Base-by-base conservation (phyloP, 2,329 filamentous ascomycete species). In the Mycocentrospora acerina region DNA sequence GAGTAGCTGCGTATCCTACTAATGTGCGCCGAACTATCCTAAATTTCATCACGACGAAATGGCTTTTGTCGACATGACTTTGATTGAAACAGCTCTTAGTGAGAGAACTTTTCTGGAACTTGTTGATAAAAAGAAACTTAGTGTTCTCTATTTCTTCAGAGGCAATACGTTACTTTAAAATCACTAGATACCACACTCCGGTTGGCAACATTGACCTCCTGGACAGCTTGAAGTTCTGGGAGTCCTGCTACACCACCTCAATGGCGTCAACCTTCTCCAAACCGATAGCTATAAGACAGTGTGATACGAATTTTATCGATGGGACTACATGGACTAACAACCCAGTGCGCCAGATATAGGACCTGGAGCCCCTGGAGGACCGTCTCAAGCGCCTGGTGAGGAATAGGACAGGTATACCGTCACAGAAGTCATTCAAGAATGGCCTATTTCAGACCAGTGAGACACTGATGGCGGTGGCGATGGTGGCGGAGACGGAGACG, bases 101-200 rank as follows among this genome's bases (percentile, higher is more conserved):
- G n/a, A n/a, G n/a, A n/a, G n/a, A n/a, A n/a, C n/a, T n/a, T n/a
- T n/a, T n/a, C n/a, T n/a, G n/a, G n/a, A n/a, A n/a, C n/a, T n/a
- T n/a, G n/a, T n/a, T n/a, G n/a, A n/a, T n/a, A n/a, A n/a, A n/a
- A n/a, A n/a, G n/a, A n/a, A n/a, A n/a, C n/a, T n/a, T n/a, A n/a
- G n/a, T n/a, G n/a, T n/a, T n/a, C n/a, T n/a, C n/a, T n/a, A n/a
- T n/a, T n/a, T n/a, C n/a, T n/a, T n/a, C n/a, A n/a, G n/a, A n/a
- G n/a, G n/a, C n/a, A n/a, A n/a, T n/a, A n/a, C n/a, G n/a, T n/a
- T n/a, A n/a, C n/a, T n/a, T n/a, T n/a, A n/a, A n/a, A n/a, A n/a
- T 69, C 14, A 59, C 54, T 8, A 67, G 56, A 48, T 71, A 69
- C 48, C 37, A 46, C 14, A 51, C 54, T 8, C 48, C 45, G 19